A percentile compares a stretch with the other conserved stretches of the same genome.
Conservation (phyloP, 305 asterid genomes). For the Solanum hybrid region DNA sequence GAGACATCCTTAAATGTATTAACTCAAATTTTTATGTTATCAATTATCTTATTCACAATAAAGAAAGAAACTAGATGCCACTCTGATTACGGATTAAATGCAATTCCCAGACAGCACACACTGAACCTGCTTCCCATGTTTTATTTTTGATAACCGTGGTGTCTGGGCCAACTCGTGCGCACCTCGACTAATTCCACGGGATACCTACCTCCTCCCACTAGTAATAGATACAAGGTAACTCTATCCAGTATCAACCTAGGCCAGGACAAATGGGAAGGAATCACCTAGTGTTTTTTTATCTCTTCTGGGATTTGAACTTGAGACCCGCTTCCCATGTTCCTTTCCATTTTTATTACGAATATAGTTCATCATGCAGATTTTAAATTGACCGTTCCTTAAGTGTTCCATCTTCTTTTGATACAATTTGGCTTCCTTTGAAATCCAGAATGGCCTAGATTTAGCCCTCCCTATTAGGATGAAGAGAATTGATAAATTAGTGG, state of each 20-base stretch:
- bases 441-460: not conserved
- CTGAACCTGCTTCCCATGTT: not conserved
- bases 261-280: not conserved
- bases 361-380: not conserved
- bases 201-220: not conserved
- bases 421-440: not conserved
- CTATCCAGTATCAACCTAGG: not conserved
- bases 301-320: not conserved
- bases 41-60: not conserved
- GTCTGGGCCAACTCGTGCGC: not conserved
- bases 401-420: not conserved
- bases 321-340: not conserved
- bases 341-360: not conserved
- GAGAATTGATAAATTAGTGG: not conserved
- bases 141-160: not conserved
- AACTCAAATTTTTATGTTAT: not conserved
- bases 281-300: not conserved
- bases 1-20: not conserved
- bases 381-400: not conserved
- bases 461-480: not conserved
- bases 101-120: not conserved
- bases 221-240: too few relatives aligned
- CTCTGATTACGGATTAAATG: not conserved
- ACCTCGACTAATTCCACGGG: not conserved
- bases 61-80: not conserved